Conservation (phyloP, 805 yeast genomes). For the Starmera amethionina region DNA sequence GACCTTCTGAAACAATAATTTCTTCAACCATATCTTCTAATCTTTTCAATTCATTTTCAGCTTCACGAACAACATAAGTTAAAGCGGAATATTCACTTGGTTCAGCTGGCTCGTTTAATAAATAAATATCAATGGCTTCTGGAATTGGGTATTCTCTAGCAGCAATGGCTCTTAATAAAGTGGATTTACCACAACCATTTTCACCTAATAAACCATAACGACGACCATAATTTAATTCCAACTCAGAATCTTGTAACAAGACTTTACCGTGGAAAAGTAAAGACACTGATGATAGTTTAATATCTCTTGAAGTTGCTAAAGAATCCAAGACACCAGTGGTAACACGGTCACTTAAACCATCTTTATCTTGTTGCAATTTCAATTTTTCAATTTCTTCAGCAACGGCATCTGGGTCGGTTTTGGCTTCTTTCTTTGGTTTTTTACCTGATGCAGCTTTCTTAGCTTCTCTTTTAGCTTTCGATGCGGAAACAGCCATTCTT, state of each 20-base stretch:
- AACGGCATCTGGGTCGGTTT: constrained; percentile 40
- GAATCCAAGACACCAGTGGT: constrained; percentile 95
- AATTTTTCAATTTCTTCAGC: constrained; percentile 74
- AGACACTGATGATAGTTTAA: constrained; percentile 83
- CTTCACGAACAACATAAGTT: constrained; percentile 95
- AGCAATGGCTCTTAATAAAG: constrained; percentile 86
- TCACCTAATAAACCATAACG: constrained; percentile 97
- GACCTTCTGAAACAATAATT: constrained; percentile 83
- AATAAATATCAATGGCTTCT: constrained; percentile 79
- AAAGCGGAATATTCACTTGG: constrained; percentile 87
- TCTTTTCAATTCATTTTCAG: constrained; percentile 84
- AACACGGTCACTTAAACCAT: constrained; percentile 94
- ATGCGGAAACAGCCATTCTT: constrained; percentile 48
- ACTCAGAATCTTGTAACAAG: constrained; percentile 78
- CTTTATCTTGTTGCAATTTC: constrained; percentile 87
- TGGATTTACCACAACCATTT: constrained; percentile 98
- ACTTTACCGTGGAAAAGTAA: constrained; percentile 97
- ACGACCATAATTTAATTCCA: constrained; percentile 95
- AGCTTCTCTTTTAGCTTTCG: constrained; percentile 97
- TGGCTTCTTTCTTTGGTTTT: constrained; percentile 46
- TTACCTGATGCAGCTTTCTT: constrained; percentile 84
- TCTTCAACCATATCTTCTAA: constrained; percentile 89
- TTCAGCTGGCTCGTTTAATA: constrained; percentile 96
- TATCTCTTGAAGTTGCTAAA: constrained; percentile 83
- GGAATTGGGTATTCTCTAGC: constrained; percentile 96